These are phyloP conservation scores for Metschnikowia drakensbergensis DNA, from an alignment of 805 yeast species.

Conservation along the genomic window DNA sequence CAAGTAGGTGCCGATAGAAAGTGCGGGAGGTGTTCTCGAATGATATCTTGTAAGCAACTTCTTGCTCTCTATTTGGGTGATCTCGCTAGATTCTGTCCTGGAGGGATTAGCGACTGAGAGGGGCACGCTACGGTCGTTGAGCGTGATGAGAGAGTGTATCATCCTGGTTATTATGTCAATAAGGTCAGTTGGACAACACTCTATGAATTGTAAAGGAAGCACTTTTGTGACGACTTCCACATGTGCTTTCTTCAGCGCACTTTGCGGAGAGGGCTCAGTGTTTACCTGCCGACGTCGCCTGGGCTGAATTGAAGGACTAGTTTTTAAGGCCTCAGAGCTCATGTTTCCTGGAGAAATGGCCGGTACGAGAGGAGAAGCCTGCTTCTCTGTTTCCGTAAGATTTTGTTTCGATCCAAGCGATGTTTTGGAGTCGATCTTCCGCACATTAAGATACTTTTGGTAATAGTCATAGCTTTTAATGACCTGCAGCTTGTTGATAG, in stretches of 20 bases:
- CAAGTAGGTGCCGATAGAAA: conserved; percentile 69
- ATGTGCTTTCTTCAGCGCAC: conserved; percentile 13
- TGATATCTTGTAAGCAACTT: conserved; percentile 76
- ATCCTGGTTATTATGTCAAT: conserved; percentile 72
- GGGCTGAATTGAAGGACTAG: neutral
- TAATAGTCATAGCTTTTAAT: conserved; percentile 15
- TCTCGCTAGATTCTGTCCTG: conserved; percentile 15
- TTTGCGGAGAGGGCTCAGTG: conserved; percentile 4
- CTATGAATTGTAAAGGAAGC: conserved; percentile 53
- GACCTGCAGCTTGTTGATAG: conserved; percentile 12
- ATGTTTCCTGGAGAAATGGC: neutral
- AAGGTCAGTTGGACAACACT: conserved; percentile 67
- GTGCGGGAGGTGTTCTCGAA: conserved; percentile 87
- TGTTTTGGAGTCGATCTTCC: neutral
- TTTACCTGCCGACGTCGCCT: conserved; percentile 11
- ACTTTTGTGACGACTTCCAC: conserved; percentile 12
- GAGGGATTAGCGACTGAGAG: conserved; percentile 27
- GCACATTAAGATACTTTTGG: conserved; percentile 13
- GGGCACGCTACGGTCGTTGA: conserved; percentile 62
- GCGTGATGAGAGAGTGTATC: conserved; percentile 67
- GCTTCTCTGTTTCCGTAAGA: neutral
- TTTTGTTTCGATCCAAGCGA: neutral
- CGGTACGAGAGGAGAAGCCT: neutral
- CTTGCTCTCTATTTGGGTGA: conserved; percentile 21
- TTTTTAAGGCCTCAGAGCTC: neutral